These are phyloP conservation scores for Cenchrus fungigraminus DNA, from an alignment of 176 grass and related monocot species.

Conservation along the genomic window DNA sequence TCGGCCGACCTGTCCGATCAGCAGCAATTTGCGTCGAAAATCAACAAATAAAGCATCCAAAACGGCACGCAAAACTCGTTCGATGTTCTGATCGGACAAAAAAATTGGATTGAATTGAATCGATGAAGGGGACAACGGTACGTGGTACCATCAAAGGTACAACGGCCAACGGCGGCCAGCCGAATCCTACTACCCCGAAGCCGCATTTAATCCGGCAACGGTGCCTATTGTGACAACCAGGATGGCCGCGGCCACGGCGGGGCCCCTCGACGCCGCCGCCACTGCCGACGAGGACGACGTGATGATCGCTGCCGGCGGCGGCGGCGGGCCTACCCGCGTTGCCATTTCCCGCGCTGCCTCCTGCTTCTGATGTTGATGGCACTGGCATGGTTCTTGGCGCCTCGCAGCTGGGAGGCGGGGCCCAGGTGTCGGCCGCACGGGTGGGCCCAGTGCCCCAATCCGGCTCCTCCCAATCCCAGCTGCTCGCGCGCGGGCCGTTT, in stretches of 20 bases:
- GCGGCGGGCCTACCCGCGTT: slow-evolving; percentile 16
- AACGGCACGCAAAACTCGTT: not conserved
- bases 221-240: not conserved
- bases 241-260: not conserved
- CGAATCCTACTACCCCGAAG: not conserved
- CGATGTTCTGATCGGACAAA: not conserved
- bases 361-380: not conserved
- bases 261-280: not conserved
- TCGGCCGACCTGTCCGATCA: not conserved
- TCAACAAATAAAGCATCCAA: slow-evolving; percentile 1
- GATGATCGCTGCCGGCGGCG: not conserved
- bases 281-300: not conserved
- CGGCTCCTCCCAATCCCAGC: slow-evolving; percentile 23
- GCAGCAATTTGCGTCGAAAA: not conserved
- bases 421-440: slow-evolving; percentile 35
- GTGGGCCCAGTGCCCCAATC: slow-evolving; percentile 32
- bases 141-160: slow-evolving; percentile 18
- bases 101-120: slow-evolving; percentile 48
- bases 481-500: slow-evolving; percentile 35
- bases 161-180: slow-evolving; percentile 43
- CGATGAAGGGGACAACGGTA: not conserved
- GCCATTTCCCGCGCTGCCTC: slow-evolving; percentile 23
- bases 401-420: slow-evolving; percentile 19
- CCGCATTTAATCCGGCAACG: slow-evolving; percentile 15
- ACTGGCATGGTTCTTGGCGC: not conserved